Conservation (phyloP, 2,329 filamentous ascomycete species). For the Sporothrix globosa region DNA sequence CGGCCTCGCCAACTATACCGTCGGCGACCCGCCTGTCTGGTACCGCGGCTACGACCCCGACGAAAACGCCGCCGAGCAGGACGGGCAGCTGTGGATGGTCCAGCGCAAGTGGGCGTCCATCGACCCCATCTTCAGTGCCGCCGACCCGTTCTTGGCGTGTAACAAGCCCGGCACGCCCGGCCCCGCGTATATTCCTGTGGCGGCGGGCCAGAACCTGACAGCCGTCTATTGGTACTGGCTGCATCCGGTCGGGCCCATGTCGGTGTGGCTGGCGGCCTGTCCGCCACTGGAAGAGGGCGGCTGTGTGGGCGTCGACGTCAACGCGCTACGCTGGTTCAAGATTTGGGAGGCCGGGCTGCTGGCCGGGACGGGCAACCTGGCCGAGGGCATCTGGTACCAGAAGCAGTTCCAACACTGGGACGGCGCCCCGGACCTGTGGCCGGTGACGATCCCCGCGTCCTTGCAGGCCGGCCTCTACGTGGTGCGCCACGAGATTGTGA, state of each 20-base stretch:
- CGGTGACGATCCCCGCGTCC: slow-evolving; percentile 50
- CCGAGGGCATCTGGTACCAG: slow-evolving; percentile 47
- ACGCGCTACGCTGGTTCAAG: slow-evolving; percentile 46
- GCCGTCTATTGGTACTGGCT: slow-evolving; percentile 50
- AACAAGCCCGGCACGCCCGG: slow-evolving; percentile 45
- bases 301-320: slow-evolving; percentile 43
- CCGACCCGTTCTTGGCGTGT: slow-evolving; percentile 44
- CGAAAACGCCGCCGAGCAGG: slow-evolving; percentile 40
- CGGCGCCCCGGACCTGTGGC: slow-evolving; percentile 48
- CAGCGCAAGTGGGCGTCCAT: slow-evolving; percentile 47
- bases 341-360: slow-evolving; percentile 49
- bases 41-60: slow-evolving; percentile 48
- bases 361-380: slow-evolving; percentile 41
- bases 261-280: slow-evolving; percentile 46
- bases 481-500: slow-evolving; percentile 57
- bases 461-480: slow-evolving; percentile 55
- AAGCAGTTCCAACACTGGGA: slow-evolving; percentile 48
- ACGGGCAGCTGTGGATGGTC: slow-evolving; percentile 46
- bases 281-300: slow-evolving; percentile 35
- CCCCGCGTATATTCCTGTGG: slow-evolving; percentile 46
- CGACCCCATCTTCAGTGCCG: slow-evolving; percentile 45
- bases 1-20: slow-evolving; percentile 48
- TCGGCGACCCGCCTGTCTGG: slow-evolving; percentile 46
- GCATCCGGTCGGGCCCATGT: slow-evolving; percentile 49
- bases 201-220: slow-evolving; percentile 45